Percentiles rank a stretch among this genome's conserved stretches.
These are phyloP conservation scores for Carex parvula DNA, from an alignment of 176 grass and related monocot genomes.

Conservation along the genomic window DNA sequence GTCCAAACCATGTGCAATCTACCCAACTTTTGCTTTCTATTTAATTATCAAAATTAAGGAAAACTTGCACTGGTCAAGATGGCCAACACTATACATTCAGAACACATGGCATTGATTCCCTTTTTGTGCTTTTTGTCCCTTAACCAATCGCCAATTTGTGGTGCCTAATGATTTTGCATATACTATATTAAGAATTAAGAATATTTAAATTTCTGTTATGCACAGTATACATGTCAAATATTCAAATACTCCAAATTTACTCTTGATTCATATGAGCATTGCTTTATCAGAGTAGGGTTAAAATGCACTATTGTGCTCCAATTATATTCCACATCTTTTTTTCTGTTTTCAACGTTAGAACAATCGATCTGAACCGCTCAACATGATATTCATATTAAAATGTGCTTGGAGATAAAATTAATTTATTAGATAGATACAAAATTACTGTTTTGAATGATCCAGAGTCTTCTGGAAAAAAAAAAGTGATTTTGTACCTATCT, in stretches of 20 bases:
- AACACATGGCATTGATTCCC: conserved; percentile 16
- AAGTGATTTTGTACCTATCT: too few species aligned
- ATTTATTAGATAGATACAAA: too few species aligned
- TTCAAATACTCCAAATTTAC: too few species aligned
- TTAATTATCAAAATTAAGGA: conserved; percentile 14
- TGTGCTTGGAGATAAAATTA: too few species aligned
- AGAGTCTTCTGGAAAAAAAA: too few species aligned
- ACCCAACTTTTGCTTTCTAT: neutral
- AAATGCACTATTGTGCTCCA: too few species aligned
- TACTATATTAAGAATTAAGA: neutral
- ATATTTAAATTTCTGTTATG: too few species aligned
- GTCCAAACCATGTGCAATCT: conserved; percentile 24
- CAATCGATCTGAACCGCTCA: too few species aligned
- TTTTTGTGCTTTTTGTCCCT: conserved; percentile 10
- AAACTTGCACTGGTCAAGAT: conserved; percentile 20
- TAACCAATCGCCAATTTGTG: conserved; percentile 16
- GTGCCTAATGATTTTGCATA: conserved; percentile 15
- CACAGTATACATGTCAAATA: neutral
- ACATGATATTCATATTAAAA: too few species aligned
- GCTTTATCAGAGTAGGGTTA: neutral
- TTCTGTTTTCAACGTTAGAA: too few species aligned
- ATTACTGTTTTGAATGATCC: too few species aligned
- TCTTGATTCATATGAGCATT: neutral
- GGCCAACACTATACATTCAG: conserved; percentile 25
- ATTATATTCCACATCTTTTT: too few species aligned